phyloP scores from a whole-genome alignment of 768 basidiomycete genomes.

The Phanerochaete sordida region DNA sequence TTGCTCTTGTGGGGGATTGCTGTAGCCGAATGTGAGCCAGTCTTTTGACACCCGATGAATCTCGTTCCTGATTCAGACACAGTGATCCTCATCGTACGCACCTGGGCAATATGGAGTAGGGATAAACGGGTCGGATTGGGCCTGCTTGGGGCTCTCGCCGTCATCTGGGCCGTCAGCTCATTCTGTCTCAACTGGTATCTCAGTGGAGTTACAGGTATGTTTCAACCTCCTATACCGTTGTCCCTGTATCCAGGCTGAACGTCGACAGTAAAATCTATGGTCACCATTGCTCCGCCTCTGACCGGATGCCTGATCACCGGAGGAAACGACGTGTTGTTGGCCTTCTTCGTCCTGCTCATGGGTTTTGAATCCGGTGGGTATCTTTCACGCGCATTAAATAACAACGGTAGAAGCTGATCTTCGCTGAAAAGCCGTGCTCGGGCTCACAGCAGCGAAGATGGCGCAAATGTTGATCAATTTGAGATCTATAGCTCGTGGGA shows the following conservation, averaged over 20 bases:
- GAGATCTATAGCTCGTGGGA: background rate
- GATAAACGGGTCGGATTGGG: background rate
- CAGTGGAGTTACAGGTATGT: slow-evolving; percentile 5
- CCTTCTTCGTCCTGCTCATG: slow-evolving; percentile 1
- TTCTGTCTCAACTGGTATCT: slow-evolving; percentile 2
- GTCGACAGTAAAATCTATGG: background rate
- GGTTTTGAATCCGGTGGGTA: background rate
- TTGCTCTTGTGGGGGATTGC: background rate
- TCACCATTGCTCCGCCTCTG: background rate
- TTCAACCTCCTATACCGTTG: background rate
- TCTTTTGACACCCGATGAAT: too few species aligned
- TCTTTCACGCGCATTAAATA: background rate
- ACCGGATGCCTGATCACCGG: background rate
- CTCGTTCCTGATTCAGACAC: too few species aligned
- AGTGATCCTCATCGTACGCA: slow-evolving; percentile 5
- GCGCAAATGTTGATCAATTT: too few species aligned
- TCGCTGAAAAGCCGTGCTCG: too few species aligned
- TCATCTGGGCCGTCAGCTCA: background rate
- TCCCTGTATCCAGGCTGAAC: too few species aligned
- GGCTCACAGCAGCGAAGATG: too few species aligned
- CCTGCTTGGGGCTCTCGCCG: background rate
- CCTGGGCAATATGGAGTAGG: slow-evolving; percentile 7
- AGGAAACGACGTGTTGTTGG: background rate
- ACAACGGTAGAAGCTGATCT: background rate
- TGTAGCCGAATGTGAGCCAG: background rate